phyloP scores from a whole-genome alignment of 139 green algal species.

The Edaphochlamys debaryana region DNA sequence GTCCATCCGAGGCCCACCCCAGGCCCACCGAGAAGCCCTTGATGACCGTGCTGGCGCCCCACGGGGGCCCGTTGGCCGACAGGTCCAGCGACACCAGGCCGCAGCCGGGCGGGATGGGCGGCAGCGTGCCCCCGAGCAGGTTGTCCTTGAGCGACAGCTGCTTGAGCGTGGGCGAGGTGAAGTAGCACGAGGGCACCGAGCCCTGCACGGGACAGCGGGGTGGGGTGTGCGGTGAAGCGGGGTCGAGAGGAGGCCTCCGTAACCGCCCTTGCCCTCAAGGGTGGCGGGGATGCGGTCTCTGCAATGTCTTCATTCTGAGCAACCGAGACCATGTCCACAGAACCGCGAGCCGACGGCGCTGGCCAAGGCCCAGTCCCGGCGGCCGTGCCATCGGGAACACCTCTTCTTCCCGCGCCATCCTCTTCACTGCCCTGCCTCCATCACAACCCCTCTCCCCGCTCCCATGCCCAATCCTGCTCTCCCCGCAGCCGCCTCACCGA shows the following conservation, averaged over 20 bases:
- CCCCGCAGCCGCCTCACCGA: not conserved
- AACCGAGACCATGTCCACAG: too few relatives aligned
- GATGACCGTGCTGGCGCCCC: not conserved
- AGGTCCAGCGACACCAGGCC: slow-evolving; percentile 43
- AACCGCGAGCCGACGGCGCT: too few relatives aligned
- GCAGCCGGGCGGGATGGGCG: slow-evolving; percentile 13
- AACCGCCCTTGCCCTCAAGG: too few relatives aligned
- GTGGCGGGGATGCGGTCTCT: too few relatives aligned
- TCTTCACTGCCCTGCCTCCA: not conserved
- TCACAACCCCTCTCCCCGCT: slow-evolving; percentile 6
- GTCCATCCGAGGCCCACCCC: too few relatives aligned
- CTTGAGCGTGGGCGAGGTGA: not conserved
- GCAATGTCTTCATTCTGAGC: too few relatives aligned
- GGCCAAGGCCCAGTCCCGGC: too few relatives aligned
- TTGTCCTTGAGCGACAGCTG: slow-evolving; percentile 30
- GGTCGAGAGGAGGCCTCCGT: too few relatives aligned
- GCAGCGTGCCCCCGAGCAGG: slow-evolving; percentile 33
- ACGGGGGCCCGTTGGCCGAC: slow-evolving; percentile 35
- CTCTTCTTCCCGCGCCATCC: not conserved
- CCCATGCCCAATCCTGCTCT: too few relatives aligned
- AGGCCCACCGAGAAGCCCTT: not conserved
- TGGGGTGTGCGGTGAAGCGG: too few relatives aligned
- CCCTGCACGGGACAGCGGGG: slow-evolving; percentile 15
- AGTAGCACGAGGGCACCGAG: slow-evolving; percentile 1
- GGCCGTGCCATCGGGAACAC: too few relatives aligned